Evolutionary conservation across 805 yeast genomes (phyloP).

Genomic region (Hanseniaspora hatyaiensis): DNA sequence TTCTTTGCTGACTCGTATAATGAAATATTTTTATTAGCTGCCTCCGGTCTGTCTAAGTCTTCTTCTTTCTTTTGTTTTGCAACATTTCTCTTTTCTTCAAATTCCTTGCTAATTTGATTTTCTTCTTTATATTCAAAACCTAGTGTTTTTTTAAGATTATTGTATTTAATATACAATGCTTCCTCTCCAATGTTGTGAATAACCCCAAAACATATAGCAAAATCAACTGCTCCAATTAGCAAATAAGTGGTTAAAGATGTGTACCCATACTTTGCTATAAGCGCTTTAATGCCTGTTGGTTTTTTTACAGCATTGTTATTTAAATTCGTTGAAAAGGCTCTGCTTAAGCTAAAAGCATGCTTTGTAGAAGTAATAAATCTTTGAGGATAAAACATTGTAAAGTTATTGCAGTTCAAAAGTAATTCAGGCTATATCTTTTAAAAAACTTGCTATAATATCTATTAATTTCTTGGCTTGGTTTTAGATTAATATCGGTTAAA

Average conservation of each 20-base stretch:
- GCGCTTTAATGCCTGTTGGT: constrained; percentile 35
- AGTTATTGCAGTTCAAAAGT: no score
- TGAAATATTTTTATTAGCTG: background rate
- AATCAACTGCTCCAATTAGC: constrained; percentile 59
- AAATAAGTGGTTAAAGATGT: constrained; percentile 80
- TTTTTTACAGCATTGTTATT: constrained; percentile 3
- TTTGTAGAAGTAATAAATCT: background rate
- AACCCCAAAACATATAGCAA: constrained; percentile 67
- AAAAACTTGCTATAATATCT: no score
- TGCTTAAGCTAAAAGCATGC: background rate
- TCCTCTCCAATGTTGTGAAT: constrained; percentile 88
- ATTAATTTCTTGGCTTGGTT: no score
- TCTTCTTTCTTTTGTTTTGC: constrained; percentile 23
- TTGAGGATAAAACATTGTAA: no score
- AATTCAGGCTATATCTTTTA: no score
- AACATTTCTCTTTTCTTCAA: constrained; percentile 26
- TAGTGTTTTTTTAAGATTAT: constrained; percentile 44
- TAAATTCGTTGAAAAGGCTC: background rate
- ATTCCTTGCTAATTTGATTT: constrained; percentile 32
- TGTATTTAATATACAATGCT: constrained; percentile 55
- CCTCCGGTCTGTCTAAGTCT: constrained; percentile 15
- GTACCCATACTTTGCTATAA: constrained; percentile 80
- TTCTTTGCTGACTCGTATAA: background rate
- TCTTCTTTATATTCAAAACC: constrained; percentile 46
- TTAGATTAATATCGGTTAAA: no score